phyloP scores from a whole-genome alignment of 1,284 basidiomycete genomes.

The Ustilago xerochloae region DNA sequence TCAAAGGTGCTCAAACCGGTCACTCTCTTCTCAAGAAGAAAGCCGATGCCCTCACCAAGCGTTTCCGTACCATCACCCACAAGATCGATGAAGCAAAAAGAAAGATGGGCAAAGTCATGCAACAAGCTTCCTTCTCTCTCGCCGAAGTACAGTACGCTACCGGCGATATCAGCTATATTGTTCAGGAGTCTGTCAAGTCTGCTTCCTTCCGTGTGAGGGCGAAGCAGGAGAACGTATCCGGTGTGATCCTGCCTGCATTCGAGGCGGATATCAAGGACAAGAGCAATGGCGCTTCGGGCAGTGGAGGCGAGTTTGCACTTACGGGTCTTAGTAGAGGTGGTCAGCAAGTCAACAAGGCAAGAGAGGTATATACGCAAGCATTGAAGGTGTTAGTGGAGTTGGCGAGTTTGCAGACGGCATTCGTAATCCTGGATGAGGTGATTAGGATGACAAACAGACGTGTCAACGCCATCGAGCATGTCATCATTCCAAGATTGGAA shows the following conservation, averaged over 20 bases:
- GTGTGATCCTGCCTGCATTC: conserved; percentile 95
- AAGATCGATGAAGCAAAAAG: conserved; percentile 92
- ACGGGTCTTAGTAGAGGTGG: conserved; percentile 98
- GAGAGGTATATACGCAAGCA: conserved; percentile 96
- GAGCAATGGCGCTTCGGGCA: conserved; percentile 13
- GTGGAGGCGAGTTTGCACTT: conserved; percentile 83
- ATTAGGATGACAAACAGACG: conserved; percentile 97
- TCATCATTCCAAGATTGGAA: conserved; percentile 93
- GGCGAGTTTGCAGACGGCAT: conserved; percentile 91
- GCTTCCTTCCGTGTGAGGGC: conserved; percentile 93
- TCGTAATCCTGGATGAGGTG: conserved; percentile 98
- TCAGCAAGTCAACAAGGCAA: conserved; percentile 91
- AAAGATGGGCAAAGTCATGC: conserved; percentile 99
- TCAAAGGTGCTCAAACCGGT: conserved; percentile 97
- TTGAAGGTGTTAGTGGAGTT: conserved; percentile 96
- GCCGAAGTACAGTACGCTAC: conserved; percentile 98
- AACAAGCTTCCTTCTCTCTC: conserved; percentile 96
- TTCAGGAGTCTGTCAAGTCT: conserved; percentile 73
- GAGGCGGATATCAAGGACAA: conserved; percentile 68
- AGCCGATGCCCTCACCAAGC: conserved; percentile 90
- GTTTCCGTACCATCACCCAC: conserved; percentile 77
- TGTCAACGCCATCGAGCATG: conserved; percentile 98
- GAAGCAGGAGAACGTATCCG: conserved; percentile 97
- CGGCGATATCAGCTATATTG: conserved; percentile 84
- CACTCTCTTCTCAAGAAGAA: conserved; percentile 98